Evolutionary conservation across 169 alveolate genomes (phyloP).

Genomic region (Amoebophrya sp.): DNA sequence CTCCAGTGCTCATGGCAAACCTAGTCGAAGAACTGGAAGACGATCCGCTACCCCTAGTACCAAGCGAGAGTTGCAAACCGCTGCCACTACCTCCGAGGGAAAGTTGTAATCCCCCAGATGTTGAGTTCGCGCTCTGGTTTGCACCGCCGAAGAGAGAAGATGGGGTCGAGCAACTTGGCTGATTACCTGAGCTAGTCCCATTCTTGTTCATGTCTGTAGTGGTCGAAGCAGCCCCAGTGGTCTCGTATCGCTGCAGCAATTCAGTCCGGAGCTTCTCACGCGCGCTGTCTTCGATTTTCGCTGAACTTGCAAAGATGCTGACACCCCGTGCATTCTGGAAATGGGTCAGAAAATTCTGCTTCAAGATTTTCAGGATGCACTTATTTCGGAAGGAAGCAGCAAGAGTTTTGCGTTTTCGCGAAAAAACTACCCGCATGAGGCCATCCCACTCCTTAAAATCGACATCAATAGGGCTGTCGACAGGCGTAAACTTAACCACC

Average conservation of each 20-base stretch:
- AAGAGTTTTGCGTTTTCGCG: conserved; percentile 92
- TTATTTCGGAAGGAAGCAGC: conserved; percentile 90
- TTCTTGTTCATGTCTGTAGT: not conserved
- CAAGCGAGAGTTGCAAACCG: not conserved
- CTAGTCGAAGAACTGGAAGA: not conserved
- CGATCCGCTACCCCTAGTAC: not conserved
- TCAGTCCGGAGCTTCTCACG: too few species aligned
- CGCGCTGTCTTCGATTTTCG: too few species aligned
- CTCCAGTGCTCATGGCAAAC: not conserved
- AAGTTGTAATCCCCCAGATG: too few species aligned
- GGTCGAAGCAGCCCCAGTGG: not conserved
- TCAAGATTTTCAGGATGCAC: conserved; percentile 80
- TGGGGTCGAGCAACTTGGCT: not conserved
- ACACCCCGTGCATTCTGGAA: not conserved
- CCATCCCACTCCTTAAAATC: conserved; percentile 98
- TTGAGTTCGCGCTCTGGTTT: not conserved
- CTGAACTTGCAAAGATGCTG: not conserved
- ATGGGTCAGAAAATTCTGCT: conserved; percentile 68
- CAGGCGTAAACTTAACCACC: conserved; percentile 79
- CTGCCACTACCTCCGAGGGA: too few species aligned
- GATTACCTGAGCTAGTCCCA: not conserved
- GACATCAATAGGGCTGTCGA: conserved; percentile 51
- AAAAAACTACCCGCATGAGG: conserved; percentile 89
- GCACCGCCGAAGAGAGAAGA: not conserved
- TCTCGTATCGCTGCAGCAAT: not conserved